Evolutionary conservation across 2,329 filamentous ascomycete species (phyloP), one percentile per base, ranked within the genome.

Genomic region (Botrytis deweyae): DNA sequence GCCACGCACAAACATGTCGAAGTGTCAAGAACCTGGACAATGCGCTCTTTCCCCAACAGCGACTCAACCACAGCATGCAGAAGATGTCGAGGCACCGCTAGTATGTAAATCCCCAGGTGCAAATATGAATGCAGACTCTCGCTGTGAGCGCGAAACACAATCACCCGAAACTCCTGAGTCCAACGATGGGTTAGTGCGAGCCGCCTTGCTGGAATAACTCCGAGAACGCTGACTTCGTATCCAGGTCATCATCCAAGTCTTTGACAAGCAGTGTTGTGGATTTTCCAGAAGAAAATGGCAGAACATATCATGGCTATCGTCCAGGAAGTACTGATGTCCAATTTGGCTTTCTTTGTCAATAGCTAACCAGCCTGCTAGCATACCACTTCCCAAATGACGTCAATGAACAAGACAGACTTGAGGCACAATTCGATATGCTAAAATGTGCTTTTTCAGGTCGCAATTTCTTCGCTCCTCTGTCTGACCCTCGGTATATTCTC

Each of bases 391-490:
- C 86, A n/a, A 87, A 87, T 77, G 86, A 87, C 77, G 82, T 85
- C 72, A 81, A 82, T 75, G 86, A 88, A 78, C 78, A 83, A n/a
- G 85, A 86, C 74, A 84, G 86, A 25, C 81, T 87, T 52, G 85
- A 87, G 70, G 79, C 84, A 76, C 85, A 87, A 76, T 84, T 86
- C 76, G 82, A 86, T 68, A 83, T 87, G 76, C 81, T 86, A 75
- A 85, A 84, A 64, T 71, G 64, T 62, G 71, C 70, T 22, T 79
- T 80, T 29, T 70, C 58, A 20, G 83, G 82, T 0, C 78, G 80
- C 67, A 80, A 87, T 22, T 83, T 84, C 72, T 81, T 83, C 70
- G 82, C 85, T 42, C 85, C 85, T 74, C 82, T 86, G 1, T 62
- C n/a, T 74, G 83, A 79, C 46, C 78, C 84, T 67, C 65, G 83